Percentiles rank a stretch among this genome's conserved stretches.
Conservation (phyloP, 257 asterid species). For the Solanum bulbocastanum region DNA sequence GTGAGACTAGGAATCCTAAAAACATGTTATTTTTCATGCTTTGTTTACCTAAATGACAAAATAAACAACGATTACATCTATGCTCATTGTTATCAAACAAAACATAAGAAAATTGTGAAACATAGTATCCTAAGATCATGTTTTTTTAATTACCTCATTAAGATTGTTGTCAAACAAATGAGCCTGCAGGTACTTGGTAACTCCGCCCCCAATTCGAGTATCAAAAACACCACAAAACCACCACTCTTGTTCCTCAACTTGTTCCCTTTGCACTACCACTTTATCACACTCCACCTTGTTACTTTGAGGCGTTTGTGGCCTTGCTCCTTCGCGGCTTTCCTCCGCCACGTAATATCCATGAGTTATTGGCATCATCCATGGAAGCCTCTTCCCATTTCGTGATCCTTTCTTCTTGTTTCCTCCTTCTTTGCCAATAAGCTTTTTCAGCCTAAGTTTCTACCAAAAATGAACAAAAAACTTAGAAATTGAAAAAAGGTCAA, state of each 20-base stretch:
- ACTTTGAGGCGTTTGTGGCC: background rate
- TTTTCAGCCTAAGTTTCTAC: conserved; percentile 23
- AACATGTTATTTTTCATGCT: background rate
- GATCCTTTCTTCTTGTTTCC: conserved; percentile 5
- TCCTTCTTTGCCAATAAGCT: conserved; percentile 13
- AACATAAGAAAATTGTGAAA: background rate
- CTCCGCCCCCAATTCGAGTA: conserved; percentile 20
- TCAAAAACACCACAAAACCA: conserved; percentile 60
- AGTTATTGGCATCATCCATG: conserved; percentile 38
- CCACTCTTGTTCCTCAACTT: conserved; percentile 28
- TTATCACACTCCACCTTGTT: conserved; percentile 11
- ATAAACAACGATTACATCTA: background rate
- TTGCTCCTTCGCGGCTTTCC: background rate
- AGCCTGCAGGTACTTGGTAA: conserved; percentile 37
- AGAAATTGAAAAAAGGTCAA: background rate
- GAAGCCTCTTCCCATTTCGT: conserved; percentile 10
- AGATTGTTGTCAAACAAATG: conserved; percentile 35
- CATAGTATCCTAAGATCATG: background rate
- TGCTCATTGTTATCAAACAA: background rate
- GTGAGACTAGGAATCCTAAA: background rate
- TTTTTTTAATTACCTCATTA: conserved; percentile 19
- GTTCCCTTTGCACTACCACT: conserved; percentile 38
- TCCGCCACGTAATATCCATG: conserved; percentile 30
- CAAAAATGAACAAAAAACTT: background rate
- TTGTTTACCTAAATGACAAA: background rate